Conservation (phyloP, 73 alveolate genomes). For the Stentor roeselii region DNA sequence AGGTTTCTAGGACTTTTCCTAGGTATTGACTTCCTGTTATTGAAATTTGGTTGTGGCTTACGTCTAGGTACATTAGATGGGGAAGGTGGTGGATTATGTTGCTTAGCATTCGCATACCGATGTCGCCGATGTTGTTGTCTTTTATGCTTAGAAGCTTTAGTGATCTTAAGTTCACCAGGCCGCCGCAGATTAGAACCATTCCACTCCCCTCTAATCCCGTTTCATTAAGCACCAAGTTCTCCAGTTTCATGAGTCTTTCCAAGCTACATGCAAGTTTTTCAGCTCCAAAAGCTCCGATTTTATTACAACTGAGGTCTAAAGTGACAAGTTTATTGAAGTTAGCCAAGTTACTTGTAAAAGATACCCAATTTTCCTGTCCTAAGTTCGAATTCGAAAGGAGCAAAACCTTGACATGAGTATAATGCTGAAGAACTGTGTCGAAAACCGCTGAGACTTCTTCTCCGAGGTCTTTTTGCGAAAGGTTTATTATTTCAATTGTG, state of each 20-base stretch:
- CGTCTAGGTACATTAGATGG: background rate
- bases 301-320: background rate
- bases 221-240: background rate
- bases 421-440: background rate
- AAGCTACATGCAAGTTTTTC: background rate
- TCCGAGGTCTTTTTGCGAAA: background rate
- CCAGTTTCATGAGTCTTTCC: constrained; percentile 6
- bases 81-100: background rate
- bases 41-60: background rate
- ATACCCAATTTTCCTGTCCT: background rate
- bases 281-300: constrained; percentile 16
- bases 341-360: background rate
- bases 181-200: constrained; percentile 8
- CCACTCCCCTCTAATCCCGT: background rate
- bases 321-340: background rate
- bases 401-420: background rate
- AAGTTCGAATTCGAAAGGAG: background rate
- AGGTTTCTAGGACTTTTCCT: background rate
- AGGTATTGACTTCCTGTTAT: background rate
- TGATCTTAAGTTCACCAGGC: background rate
- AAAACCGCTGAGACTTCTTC: background rate
- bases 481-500: background rate
- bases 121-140: constrained; percentile 1
- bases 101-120: background rate
- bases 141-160: background rate